Conservation (phyloP, 306 rosid species). For the Rosa rugosa region DNA sequence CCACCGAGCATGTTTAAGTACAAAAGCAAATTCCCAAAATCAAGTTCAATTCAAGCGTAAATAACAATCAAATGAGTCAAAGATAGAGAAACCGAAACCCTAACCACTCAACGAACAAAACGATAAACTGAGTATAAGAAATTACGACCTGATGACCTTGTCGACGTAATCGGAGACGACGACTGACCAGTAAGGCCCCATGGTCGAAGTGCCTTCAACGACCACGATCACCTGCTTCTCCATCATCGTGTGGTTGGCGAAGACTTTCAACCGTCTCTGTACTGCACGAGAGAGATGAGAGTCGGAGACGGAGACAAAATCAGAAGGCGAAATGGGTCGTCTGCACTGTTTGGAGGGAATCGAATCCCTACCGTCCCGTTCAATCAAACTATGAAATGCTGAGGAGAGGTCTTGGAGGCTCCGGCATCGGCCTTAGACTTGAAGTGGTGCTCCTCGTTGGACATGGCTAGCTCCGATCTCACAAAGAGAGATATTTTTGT, state of each 20-base stretch:
- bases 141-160: constrained; percentile 62
- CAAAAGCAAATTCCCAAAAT: not conserved
- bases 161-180: constrained; percentile 64
- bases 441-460: too few relatives aligned
- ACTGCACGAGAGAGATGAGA: not conserved
- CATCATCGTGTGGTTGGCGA: constrained; percentile 40
- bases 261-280: not conserved
- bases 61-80: constrained; percentile 3
- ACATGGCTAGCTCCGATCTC: too few relatives aligned
- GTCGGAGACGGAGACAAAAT: not conserved
- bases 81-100: constrained; percentile 4
- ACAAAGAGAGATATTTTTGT: too few relatives aligned
- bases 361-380: too few relatives aligned
- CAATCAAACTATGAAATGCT: too few relatives aligned
- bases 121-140: not conserved
- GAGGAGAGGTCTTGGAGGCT: too few relatives aligned
- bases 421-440: too few relatives aligned
- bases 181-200: constrained; percentile 75
- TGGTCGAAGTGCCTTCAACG: constrained; percentile 80
- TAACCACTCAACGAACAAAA: not conserved
- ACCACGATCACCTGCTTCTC: constrained; percentile 76
- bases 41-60: not conserved
- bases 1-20: not conserved
- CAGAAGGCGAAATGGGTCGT: not conserved
- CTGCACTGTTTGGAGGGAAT: too few relatives aligned